Conservation (phyloP, 2,329 filamentous ascomycete species). For the Exophiala sideris region DNA sequence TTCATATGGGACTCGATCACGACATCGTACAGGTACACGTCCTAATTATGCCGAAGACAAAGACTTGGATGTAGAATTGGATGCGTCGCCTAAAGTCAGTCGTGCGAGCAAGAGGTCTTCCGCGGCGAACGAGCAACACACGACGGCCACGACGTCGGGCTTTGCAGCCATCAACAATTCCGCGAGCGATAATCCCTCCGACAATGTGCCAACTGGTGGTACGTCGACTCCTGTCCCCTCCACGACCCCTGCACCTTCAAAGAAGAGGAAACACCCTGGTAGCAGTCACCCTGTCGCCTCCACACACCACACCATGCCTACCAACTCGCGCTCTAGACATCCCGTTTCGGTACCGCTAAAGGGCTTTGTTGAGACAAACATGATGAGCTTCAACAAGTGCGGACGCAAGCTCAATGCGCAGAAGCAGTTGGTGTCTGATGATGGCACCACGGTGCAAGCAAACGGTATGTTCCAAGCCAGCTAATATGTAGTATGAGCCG, state of each 20-base stretch:
- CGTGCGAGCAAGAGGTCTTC: slow-evolving; percentile 25
- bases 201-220: slow-evolving; percentile 1
- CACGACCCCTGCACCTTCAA: slow-evolving; percentile 54
- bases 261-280: slow-evolving; percentile 78
- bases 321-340: slow-evolving; percentile 33
- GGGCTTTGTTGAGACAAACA: slow-evolving; percentile 63
- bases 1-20: slow-evolving; percentile 88
- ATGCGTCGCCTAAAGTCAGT: slow-evolving; percentile 46
- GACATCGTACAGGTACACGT: slow-evolving; percentile 78
- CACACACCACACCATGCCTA: slow-evolving; percentile 34
- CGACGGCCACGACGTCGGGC: slow-evolving; percentile 1
- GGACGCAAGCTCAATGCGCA: slow-evolving; percentile 63
- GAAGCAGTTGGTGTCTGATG: slow-evolving; percentile 79
- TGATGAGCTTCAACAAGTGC: slow-evolving; percentile 80
- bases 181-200: slow-evolving; percentile 1
- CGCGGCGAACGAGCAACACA: slow-evolving; percentile 11
- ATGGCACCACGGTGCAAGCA: slow-evolving; percentile 75
- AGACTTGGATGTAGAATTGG: slow-evolving; percentile 87
- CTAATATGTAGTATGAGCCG: no score
- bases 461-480: slow-evolving; percentile 66
- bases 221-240: slow-evolving; percentile 48
- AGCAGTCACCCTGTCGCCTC: slow-evolving; percentile 35
- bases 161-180: slow-evolving; percentile 17
- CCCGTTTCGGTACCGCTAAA: slow-evolving; percentile 30
- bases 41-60: slow-evolving; percentile 94